Evolutionary conservation across 768 basidiomycete species (phyloP).

Genomic region (Sporobolomyces pararoseus): DNA sequence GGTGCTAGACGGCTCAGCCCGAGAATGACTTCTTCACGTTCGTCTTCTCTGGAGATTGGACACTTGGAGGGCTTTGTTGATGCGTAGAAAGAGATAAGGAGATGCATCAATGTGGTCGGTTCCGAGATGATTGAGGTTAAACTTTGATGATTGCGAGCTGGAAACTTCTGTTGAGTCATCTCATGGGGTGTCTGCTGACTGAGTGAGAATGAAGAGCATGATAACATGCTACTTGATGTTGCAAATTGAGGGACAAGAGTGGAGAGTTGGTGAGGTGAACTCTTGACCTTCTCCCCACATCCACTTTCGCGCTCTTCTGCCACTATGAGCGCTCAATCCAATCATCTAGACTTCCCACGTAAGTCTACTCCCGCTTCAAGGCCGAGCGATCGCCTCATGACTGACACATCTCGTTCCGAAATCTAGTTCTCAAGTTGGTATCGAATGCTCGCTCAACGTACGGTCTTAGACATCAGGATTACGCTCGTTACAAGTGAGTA

Average conservation of each 20-base stretch:
- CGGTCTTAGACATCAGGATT: slow-evolving; percentile 86
- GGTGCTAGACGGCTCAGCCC: no score
- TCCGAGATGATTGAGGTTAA: no score
- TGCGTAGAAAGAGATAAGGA: no score
- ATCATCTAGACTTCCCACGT: slow-evolving; percentile 5
- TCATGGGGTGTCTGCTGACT: no score
- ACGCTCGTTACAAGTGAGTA: slow-evolving; percentile 71
- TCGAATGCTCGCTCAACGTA: slow-evolving; percentile 83
- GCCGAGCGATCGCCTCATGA: not conserved
- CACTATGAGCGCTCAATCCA: not conserved
- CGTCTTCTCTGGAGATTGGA: no score
- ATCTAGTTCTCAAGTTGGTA: slow-evolving; percentile 40
- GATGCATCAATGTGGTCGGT: no score
- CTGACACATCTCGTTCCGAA: not conserved
- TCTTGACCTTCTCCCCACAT: not conserved
- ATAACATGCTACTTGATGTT: no score
- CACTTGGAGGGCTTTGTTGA: no score
- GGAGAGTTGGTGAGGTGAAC: not conserved
- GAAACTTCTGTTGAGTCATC: no score
- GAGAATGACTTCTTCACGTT: no score
- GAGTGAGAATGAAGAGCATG: no score
- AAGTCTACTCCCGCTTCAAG: not conserved
- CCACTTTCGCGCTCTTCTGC: not conserved
- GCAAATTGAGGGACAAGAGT: not conserved
- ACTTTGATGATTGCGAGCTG: no score